Percentiles rank a stretch among this genome's conserved stretches.
Evolutionary conservation across 306 rosid species (phyloP).

Genomic region (Quercus bicolor): DNA sequence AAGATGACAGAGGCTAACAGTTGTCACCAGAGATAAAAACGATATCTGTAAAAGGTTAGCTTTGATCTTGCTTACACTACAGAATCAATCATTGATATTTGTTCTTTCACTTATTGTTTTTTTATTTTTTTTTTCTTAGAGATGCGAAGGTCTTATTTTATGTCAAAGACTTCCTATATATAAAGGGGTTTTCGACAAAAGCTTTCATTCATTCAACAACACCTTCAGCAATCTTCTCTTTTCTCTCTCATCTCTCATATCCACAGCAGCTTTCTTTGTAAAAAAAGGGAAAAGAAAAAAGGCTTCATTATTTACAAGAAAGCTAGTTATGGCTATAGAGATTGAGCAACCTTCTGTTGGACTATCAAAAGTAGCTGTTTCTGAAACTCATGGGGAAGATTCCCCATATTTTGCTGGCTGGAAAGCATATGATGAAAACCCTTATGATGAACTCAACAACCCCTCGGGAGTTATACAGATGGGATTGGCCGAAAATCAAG

Average conservation of each 20-base stretch:
- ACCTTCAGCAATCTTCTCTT: constrained; percentile 6
- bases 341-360: constrained; percentile 45
- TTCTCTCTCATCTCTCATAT: constrained; percentile 7
- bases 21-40: constrained; percentile 45
- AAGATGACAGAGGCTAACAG: constrained; percentile 46
- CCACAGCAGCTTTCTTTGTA: constrained; percentile 13
- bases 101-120: not conserved
- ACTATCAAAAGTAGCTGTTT: constrained; percentile 66
- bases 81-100: constrained; percentile 43
- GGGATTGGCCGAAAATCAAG: constrained; percentile 98
- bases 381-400: constrained; percentile 89
- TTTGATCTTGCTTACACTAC: constrained; percentile 39
- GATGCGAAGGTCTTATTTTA: constrained; percentile 13
- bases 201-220: constrained; percentile 45
- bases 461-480: constrained; percentile 83
- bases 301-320: constrained; percentile 5
- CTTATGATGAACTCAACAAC: constrained; percentile 59
- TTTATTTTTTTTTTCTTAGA: not conserved
- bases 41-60: constrained; percentile 28
- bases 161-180: constrained; percentile 36
- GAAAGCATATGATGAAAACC: constrained; percentile 90
- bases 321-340: constrained; percentile 56
- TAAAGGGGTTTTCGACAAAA: constrained; percentile 19
- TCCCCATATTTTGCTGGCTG: constrained; percentile 97
- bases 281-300: not conserved